Base-by-base conservation (phyloP, 371 early-diverging fungal species). In the Sporodiniella umbellata region DNA sequence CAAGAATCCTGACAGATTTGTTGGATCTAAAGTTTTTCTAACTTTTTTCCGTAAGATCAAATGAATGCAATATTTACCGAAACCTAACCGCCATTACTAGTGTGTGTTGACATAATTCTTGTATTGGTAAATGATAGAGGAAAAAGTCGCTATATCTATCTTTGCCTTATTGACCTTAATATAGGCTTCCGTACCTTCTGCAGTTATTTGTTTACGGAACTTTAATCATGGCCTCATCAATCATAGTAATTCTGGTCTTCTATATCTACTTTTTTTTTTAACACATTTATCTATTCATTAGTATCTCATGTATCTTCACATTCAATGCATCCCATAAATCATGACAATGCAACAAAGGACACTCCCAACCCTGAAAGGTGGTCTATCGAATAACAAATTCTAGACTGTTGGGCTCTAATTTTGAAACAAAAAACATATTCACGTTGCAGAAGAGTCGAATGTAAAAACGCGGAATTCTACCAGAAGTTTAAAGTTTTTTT, bases 21-120 rank as follows among this genome's bases (percentile, higher is more conserved):
- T 58, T 23, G 69, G 78, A 17, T 80, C 85, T 39, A 66, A 73
- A 45, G 74, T 77, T 2, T 85, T 86, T 62, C 68, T 90, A 58
- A 88, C 89, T 2, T 90, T 89, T 60, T 90, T 87, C 45, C 54
- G 69, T 64, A 64, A 58, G 65, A 60, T 7, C 10, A 23, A 2
- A 23, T 5, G 18, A 18, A n/a, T 3, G 6, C 15, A 6, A 21
- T 33, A n/a, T 42, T 37, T 48, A n/a, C n/a, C 23, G 35, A 42
- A 15, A 24, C 5, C 22, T 33, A 24, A 30, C 22, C 42, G n/a
- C 33, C 19, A 30, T 8, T 39, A 28, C 28, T 55, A 66, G 66
- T 61, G 25, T 62, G 62, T 48, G 62, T 66, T 33, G 61, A 57
- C 31, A 60, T 65, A 55, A 61, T 60, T 0, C 54, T 65, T 50